These are phyloP conservation scores for Colletotrichum sublineola DNA, from an alignment of 2,329 filamentous ascomycete species.

Conservation along the genomic window DNA sequence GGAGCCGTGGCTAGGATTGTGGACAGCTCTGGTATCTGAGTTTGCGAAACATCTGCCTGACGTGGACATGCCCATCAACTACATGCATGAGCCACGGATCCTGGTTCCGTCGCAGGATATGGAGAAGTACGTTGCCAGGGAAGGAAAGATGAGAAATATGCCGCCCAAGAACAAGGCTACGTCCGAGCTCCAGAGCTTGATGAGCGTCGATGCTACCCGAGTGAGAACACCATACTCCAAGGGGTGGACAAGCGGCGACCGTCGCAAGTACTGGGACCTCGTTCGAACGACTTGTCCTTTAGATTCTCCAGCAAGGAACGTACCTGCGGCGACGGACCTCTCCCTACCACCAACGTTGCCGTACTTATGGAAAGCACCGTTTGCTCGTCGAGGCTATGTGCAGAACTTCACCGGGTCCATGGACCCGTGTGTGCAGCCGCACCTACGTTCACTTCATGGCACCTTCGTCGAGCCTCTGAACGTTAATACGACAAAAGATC, in stretches of 20 bases:
- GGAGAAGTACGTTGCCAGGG: constrained; percentile 62
- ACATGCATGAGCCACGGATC: constrained; percentile 73
- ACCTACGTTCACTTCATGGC: constrained; percentile 65
- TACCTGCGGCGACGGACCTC: constrained; percentile 49
- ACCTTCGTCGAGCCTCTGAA: constrained; percentile 68
- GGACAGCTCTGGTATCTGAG: constrained; percentile 63
- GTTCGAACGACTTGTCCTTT: constrained; percentile 69
- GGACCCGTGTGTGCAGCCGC: constrained; percentile 71
- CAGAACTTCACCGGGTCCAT: constrained; percentile 70
- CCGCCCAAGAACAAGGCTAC: constrained; percentile 58
- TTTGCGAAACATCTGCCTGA: constrained; percentile 70
- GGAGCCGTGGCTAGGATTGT: constrained; percentile 62
- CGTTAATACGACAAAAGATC: constrained; percentile 64
- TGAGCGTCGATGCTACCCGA: constrained; percentile 52
- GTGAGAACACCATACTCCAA: constrained; percentile 49
- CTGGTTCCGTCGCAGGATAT: constrained; percentile 71
- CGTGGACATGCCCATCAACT: constrained; percentile 76
- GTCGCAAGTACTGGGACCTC: constrained; percentile 67
- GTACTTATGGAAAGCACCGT: constrained; percentile 51
- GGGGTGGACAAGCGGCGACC: constrained; percentile 38
- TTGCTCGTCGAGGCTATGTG: constrained; percentile 63
- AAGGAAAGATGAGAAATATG: constrained; percentile 59
- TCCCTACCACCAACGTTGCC: constrained; percentile 52
- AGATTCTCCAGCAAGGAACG: constrained; percentile 61
- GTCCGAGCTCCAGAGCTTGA: constrained; percentile 58